Percentiles rank a stretch among this genome's conserved stretches.
Conservation (phyloP, 352 stramenopile species). For the Phytophthora pluvialis region DNA sequence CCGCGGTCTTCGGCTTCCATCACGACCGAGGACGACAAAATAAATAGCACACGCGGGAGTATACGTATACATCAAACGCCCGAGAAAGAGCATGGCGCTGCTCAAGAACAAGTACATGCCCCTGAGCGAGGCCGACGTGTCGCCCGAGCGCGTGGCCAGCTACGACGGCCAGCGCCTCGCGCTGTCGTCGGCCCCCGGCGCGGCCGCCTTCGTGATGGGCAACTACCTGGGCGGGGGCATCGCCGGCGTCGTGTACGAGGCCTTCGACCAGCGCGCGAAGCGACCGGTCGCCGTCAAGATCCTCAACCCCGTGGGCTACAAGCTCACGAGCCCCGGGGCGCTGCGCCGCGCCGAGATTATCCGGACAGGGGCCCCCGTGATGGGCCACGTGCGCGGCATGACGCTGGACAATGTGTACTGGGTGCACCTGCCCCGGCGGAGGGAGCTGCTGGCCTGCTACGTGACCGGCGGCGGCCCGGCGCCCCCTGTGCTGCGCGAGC, state of each 20-base stretch:
- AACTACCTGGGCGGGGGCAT: slow-evolving; percentile 94
- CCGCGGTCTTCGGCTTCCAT: too few relatives aligned
- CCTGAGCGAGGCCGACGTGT: slow-evolving; percentile 84
- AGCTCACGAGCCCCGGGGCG: slow-evolving; percentile 78
- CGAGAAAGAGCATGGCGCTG: slow-evolving; percentile 32
- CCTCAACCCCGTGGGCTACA: slow-evolving; percentile 96
- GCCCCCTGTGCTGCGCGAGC: slow-evolving; percentile 50
- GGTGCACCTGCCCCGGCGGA: slow-evolving; percentile 66
- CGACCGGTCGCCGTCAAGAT: slow-evolving; percentile 96
- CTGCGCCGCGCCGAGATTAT: slow-evolving; percentile 90
- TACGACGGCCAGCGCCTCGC: slow-evolving; percentile 86
- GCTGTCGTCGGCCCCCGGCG: slow-evolving; percentile 35
- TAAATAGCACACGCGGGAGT: slow-evolving; percentile 11
- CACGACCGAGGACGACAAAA: too few relatives aligned
- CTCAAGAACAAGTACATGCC: slow-evolving; percentile 90
- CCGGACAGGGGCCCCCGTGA: slow-evolving; percentile 60
- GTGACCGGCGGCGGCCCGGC: slow-evolving; percentile 36
- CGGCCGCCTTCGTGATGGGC: slow-evolving; percentile 76
- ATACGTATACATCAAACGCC: too few relatives aligned
- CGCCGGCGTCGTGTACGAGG: slow-evolving; percentile 94
- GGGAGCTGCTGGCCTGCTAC: slow-evolving; percentile 78
- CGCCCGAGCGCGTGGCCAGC: slow-evolving; percentile 68
- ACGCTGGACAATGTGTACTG: slow-evolving; percentile 83
- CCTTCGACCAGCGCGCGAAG: slow-evolving; percentile 77
- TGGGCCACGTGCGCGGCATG: slow-evolving; percentile 63